Percentiles rank a stretch among this genome's conserved stretches.
Evolutionary conservation across 495 filamentous ascomycete species (phyloP).

Genomic region (Xylaria venustula): DNA sequence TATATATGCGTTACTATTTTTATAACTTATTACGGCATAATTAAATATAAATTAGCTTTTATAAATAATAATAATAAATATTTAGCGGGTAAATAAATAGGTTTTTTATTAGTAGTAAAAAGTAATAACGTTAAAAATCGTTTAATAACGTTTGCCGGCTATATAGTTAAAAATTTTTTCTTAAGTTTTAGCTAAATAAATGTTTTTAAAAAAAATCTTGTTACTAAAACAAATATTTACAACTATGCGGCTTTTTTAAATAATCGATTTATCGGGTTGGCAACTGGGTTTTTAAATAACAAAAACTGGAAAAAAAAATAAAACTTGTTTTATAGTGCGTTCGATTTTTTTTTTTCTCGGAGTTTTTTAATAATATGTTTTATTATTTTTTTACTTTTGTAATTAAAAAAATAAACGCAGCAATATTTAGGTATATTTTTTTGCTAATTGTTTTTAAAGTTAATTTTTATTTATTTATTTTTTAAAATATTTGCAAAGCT

Average conservation of each 20-base stretch:
- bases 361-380: no score
- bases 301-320: no score
- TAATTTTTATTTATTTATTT: background rate
- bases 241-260: background rate
- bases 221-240: background rate
- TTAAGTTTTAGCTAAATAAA: background rate
- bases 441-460: background rate
- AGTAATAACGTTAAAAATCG: background rate
- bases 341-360: no score
- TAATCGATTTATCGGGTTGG: background rate
- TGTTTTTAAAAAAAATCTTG: background rate
- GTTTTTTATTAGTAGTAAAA: slow-evolving; percentile 1
- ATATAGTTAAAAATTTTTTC: background rate
- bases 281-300: no score
- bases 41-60: slow-evolving; percentile 3
- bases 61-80: slow-evolving; percentile 1
- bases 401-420: no score
- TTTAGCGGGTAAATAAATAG: background rate
- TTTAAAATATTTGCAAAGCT: background rate
- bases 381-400: no score
- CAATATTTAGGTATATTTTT: background rate
- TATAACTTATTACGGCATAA: background rate
- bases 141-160: background rate
- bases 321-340: no score
- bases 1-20: background rate